These are phyloP conservation scores for Komagataella kurtzmanii DNA, from an alignment of 805 yeast species.

Conservation along the genomic window DNA sequence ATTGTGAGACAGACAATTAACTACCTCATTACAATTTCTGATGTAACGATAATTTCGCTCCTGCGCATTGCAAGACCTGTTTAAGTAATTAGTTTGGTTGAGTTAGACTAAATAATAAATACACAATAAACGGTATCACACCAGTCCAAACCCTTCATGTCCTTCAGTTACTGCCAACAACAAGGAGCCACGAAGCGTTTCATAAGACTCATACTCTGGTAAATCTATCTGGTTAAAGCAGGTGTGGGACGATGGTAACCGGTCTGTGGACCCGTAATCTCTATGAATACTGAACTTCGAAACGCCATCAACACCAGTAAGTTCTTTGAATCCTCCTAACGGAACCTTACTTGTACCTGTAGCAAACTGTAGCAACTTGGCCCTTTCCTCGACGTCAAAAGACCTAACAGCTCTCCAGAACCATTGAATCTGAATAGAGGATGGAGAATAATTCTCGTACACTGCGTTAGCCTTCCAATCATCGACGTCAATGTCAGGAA, in stretches of 20 bases:
- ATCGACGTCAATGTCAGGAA: constrained; percentile 90
- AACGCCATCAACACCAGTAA: constrained; percentile 78
- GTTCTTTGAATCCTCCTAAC: constrained; percentile 79
- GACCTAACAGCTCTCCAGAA: constrained; percentile 97
- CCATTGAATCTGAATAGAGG: constrained; percentile 85
- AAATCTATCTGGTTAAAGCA: constrained; percentile 92
- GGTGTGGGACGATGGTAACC: constrained; percentile 92
- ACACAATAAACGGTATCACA: constrained; percentile 15
- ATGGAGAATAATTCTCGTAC: constrained; percentile 69
- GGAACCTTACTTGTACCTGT: constrained; percentile 98
- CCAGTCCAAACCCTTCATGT: constrained; percentile 90
- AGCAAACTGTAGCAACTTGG: constrained; percentile 85
- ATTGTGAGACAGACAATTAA: not conserved
- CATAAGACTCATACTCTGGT: constrained; percentile 88
- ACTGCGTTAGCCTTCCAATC: constrained; percentile 88
- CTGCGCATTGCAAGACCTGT: not conserved
- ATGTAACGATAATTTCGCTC: not conserved
- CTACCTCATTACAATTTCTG: not conserved
- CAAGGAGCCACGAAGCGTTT: constrained; percentile 67
- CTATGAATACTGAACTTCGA: constrained; percentile 82
- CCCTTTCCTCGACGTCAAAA: constrained; percentile 87
- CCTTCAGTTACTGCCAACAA: constrained; percentile 87
- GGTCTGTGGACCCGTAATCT: constrained; percentile 72
- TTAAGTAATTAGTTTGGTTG: not conserved
- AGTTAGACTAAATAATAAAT: not conserved